Evolutionary conservation across 2,329 filamentous ascomycete genomes (phyloP).

Genomic region (Mycosphaerella sp.): DNA sequence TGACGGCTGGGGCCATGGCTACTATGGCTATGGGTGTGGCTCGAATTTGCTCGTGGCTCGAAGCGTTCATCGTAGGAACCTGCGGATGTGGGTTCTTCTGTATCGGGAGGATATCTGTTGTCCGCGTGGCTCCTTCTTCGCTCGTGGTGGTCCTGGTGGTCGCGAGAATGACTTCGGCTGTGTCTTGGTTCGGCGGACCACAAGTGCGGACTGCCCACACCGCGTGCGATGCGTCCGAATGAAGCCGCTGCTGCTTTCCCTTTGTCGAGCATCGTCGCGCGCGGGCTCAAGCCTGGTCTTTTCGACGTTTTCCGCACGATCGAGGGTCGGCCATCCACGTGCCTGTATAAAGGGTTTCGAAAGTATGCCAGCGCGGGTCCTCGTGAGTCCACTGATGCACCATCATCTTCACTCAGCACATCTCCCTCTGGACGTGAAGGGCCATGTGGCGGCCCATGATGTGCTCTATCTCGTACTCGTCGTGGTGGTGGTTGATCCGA

Average conservation of each 20-base stretch:
- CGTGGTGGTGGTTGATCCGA: constrained; percentile 16
- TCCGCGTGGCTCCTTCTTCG: constrained; percentile 22
- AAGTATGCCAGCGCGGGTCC: constrained; percentile 45
- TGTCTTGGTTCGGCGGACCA: constrained; percentile 29
- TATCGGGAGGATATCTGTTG: constrained; percentile 20
- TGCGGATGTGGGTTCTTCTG: constrained; percentile 15
- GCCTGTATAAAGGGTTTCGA: constrained; percentile 45
- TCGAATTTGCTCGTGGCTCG: constrained; percentile 10
- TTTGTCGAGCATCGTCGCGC: constrained; percentile 32
- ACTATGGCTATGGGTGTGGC: constrained; percentile 13
- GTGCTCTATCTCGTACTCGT: constrained; percentile 19
- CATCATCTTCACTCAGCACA: constrained; percentile 31
- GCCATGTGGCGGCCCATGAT: constrained; percentile 9
- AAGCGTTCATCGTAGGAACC: constrained; percentile 16
- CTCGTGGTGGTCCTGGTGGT: constrained; percentile 21
- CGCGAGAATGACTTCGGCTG: constrained; percentile 26
- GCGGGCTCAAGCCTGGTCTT: constrained; percentile 29
- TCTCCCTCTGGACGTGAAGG: constrained; percentile 19
- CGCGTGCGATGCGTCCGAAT: constrained; percentile 33
- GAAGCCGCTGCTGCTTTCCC: constrained; percentile 34
- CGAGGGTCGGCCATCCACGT: constrained; percentile 39
- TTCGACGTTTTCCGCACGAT: constrained; percentile 37
- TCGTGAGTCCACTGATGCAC: constrained; percentile 38
- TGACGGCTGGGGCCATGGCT: constrained; percentile 10
- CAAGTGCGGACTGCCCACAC: constrained; percentile 33